Evolutionary conservation across 495 filamentous ascomycete genomes (phyloP), one percentile per base, ranked within the genome.

Genomic region (Platismatia glauca): DNA sequence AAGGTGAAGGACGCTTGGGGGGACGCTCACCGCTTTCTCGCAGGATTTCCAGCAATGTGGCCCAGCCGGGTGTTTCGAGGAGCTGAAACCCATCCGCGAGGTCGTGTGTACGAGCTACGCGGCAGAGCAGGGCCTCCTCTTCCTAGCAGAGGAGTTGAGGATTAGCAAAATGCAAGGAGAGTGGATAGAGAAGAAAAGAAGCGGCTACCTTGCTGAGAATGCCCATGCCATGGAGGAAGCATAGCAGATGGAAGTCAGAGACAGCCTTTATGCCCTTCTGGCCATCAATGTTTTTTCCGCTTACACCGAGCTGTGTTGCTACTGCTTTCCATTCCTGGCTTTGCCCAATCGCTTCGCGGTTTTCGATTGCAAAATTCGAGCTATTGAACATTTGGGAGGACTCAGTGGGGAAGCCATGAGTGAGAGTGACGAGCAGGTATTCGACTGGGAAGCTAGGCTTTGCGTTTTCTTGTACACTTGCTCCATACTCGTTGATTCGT

Each of bases 361-460:
- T 96, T 70, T 91, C 94, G 71, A 96, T 87, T 13, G 93, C 86
- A 73, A 97, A 99, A 20, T 73, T 78, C 39, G 78, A 80, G 64
- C 78, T 76, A 58, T 81, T 79, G 75, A 97, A 97, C 18, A 86
- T 62, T 7, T 91, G 90, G 37, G 82, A 84, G 7, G 89, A 79
- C 35, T 86, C 78, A 48, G 84, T 91, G 1, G 95, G 95, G 76
- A 97, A 97, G 46, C 95, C 94, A 71, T 99, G 93, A 11, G 94
- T 99, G 48, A 99, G 82, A 9, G 94, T 97, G 59, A 97, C 89
- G 37, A 97, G 84, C 37, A 99, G 81, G 72, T 97, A 99, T 69
- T 97, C 95, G 37, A 96, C 93, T 0, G 94, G 94, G 72, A 99
- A 99, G 55, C 86, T 83, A 4, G 95, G 94, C 70, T 96, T 97